Conservation (phyloP, 2,329 filamentous ascomycete species). For the Aspergillus udagawae region DNA sequence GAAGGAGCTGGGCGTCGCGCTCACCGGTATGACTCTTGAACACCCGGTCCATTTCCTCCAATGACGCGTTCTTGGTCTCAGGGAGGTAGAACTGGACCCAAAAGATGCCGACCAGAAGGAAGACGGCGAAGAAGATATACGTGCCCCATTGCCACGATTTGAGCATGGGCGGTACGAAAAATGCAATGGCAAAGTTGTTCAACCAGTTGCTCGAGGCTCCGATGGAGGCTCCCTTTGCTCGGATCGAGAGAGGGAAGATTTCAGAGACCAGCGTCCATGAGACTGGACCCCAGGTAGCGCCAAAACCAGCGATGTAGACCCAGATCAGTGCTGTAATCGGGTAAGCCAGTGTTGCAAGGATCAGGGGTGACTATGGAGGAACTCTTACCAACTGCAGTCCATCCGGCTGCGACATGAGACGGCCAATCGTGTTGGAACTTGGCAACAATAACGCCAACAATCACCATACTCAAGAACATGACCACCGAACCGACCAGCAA, state of each 20-base stretch:
- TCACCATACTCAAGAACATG: slow-evolving; percentile 24
- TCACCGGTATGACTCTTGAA: slow-evolving; percentile 27
- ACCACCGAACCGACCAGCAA: slow-evolving; percentile 20
- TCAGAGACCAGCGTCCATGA: slow-evolving; percentile 27
- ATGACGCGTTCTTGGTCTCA: slow-evolving; percentile 53
- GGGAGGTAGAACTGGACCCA: slow-evolving; percentile 44
- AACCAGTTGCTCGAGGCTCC: slow-evolving; percentile 29
- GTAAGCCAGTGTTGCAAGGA: not conserved
- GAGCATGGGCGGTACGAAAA: slow-evolving; percentile 26
- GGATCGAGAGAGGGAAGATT: slow-evolving; percentile 26
- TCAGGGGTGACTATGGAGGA: no score
- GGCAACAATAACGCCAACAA: slow-evolving; percentile 24
- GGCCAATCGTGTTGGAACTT: slow-evolving; percentile 27
- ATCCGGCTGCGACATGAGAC: slow-evolving; percentile 22
- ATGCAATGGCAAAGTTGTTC: slow-evolving; percentile 28
- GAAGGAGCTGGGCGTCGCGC: slow-evolving; percentile 21
- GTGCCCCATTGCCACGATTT: slow-evolving; percentile 23
- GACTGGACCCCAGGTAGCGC: slow-evolving; percentile 26
- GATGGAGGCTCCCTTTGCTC: slow-evolving; percentile 26
- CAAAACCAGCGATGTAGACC: slow-evolving; percentile 24
- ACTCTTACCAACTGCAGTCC: slow-evolving; percentile 23
- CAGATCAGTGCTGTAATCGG: slow-evolving; percentile 20
- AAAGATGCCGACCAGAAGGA: slow-evolving; percentile 19
- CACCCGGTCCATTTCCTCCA: slow-evolving; percentile 51
- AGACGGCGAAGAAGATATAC: slow-evolving; percentile 28